Conservation (phyloP, 169 alveolate species). For the Cryptosporidium baileyi region DNA sequence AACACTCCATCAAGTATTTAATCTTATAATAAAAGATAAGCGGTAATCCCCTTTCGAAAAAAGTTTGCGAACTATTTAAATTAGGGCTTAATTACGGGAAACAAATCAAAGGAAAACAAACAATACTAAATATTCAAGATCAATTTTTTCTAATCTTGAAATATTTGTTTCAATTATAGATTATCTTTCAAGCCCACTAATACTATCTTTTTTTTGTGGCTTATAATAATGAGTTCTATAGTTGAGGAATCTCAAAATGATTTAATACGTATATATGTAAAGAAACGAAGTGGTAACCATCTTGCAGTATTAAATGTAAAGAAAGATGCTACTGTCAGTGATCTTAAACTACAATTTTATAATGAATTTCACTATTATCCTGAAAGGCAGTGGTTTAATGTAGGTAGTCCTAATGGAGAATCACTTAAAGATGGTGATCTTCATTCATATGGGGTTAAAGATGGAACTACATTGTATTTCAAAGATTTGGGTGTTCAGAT, state of each 20-base stretch:
- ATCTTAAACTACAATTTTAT: conserved; percentile 48
- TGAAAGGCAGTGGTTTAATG: conserved; percentile 82
- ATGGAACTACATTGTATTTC: conserved; percentile 80
- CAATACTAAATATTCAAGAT: too few species aligned
- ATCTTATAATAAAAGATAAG: too few species aligned
- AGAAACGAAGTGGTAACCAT: conserved; percentile 66
- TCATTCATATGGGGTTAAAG: conserved; percentile 76
- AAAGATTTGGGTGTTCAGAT: conserved; percentile 93
- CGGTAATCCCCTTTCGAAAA: too few species aligned
- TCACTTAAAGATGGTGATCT: conserved; percentile 62
- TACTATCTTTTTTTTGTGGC: too few species aligned
- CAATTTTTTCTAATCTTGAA: too few species aligned
- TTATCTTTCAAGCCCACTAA: too few species aligned
- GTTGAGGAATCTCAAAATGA: background rate
- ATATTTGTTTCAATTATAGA: too few species aligned
- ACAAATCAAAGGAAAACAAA: too few species aligned
- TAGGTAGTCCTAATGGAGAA: conserved; percentile 74
- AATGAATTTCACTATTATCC: conserved; percentile 80
- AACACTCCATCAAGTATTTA: too few species aligned
- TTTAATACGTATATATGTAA: conserved; percentile 51
- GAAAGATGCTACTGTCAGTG: conserved; percentile 50
- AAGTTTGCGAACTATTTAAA: too few species aligned
- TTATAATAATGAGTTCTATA: conserved; percentile 5
- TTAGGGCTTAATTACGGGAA: too few species aligned
- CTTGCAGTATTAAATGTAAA: conserved; percentile 49